Base-by-base conservation (phyloP, 352 stramenopile genomes). In the Globisporangium orthogonon region DNA sequence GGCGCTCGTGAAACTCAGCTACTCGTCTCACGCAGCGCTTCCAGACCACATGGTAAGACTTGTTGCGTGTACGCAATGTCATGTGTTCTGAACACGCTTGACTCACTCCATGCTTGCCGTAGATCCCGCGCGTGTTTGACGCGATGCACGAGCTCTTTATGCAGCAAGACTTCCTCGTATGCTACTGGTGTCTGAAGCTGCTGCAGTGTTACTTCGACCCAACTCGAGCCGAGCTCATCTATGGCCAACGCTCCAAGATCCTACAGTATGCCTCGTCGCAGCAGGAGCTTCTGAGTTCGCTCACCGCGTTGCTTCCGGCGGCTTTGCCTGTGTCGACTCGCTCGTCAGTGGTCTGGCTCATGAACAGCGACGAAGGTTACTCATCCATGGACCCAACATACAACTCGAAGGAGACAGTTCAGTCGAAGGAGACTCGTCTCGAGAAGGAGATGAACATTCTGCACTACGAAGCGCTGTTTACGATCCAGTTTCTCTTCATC, bases 391-490 rank as follows among this genome's bases (percentile, higher is more conserved):
- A 71, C 33, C 71, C 65, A 13, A 73, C 68, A 28, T 60, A 69
- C 30, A 59, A 78, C 37, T 67, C 78, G 11, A 85, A 85, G 41
- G 81, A 91, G 28, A 76, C 68, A 28, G 60, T 71, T 30, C 61
- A 78, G 41, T 67, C 78, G 11, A 85, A 85, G 41, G 81, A 91
- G 28, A 76, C 76, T 29, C 67, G 71, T n/a, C 65, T 89, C 1
- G 74, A 86, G 40, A 86, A 75, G 31, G 69, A 88, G 23, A 87
- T 91, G 66, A 87, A 72, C 44, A 73, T 83, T 15, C 66, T 89
- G 7, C 79, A 74, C 44, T 87, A 87, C 52, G 81, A 91, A 52
- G 71, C 76, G 43, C 63, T 89, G 28, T 71, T 86, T 41, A 86
- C 76, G 17, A 58, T 87, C 17, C 73, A 91, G 50, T 71, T 86